Evolutionary conservation across 345 rosid genomes (phyloP), one percentile per base, ranked within the genome.

Genomic region (Zanthoxylum bungeanum): DNA sequence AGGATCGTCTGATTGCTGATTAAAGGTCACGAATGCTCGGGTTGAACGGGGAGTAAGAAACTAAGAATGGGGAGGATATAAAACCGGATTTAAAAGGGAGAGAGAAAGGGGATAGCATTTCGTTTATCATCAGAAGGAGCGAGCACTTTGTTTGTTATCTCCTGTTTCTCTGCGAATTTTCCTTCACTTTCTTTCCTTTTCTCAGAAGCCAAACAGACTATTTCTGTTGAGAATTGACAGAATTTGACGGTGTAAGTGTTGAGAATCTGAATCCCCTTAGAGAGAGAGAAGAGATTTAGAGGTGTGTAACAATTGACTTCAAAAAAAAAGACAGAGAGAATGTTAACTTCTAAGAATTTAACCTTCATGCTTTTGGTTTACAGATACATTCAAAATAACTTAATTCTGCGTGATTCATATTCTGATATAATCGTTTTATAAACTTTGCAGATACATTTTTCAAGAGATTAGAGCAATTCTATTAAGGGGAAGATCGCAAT

Each of bases 151-250:
- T 25, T n/a, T 42, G 62, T 72, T 58, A 27, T 73, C 64, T 68
- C 16, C 44, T 64, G 33, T 64, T 74, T 69, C 83, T 74, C 73
- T 75, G 77, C 40, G 42, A 71, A 56, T 69, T 80, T 75, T 71
- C 86, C 73, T 65, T 73, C 68, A 52, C 42, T 80, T 78, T 74
- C 79, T 66, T 46, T 56, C 70, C 7, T 22, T 66, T 76, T 79
- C 83, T 60, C 69, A 78, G 56, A 51, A 60, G 70, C 66, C 80
- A 75, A 78, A 80, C 84, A 73, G 69, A 49, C 21, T 53, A 31
- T 55, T 55, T 49, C 11, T 16, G n/a, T 36, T 34, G 50, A 2
- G 34, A 57, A 17, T 44, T 62, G 53, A 25, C 34, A 63, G 25
- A 62, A 67, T 77, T 77, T 60, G 57, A 53, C 31, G 69, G 51